Base-by-base conservation (phyloP, 352 stramenopile genomes). In the Globisporangium megalacanthum region DNA sequence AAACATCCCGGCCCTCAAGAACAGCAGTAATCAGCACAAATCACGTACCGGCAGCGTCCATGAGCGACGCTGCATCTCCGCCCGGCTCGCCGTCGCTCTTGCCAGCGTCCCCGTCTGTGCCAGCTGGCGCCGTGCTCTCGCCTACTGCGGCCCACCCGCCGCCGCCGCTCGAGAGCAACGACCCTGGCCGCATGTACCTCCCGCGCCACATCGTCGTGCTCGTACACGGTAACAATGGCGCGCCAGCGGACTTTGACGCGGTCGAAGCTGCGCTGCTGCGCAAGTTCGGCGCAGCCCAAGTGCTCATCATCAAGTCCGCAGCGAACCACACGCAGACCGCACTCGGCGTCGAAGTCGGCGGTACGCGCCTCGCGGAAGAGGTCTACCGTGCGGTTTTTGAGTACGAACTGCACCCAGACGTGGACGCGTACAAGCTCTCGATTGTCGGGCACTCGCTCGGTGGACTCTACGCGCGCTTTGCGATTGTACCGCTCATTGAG, bases 211-310 rank as follows among this genome's bases (percentile, higher is more conserved):
- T 93, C 33, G 68, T 91, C 41, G 81, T 93, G 50, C 76, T 93
- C 25, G 80, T 93, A 51, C 83, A 93, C 58, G 83, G 83, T 29
- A 91, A 93, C 70, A 93, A 93, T 44, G 80, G 83, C 69, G 69
- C 79, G 48, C 79, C 80, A 7, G 66, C 64, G 14, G 83, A 93
- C 62, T 90, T 93, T 62, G 77, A 89, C 57, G 68, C 66, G 0
- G 50, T 93, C 19, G 70, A 79, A 52, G n/a, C 45, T 8, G 68
- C 69, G 33, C 63, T 93, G 15, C 41, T 58, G 15, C 19, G 51
- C 25, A 85, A 82, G 51, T 90, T 76, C 60, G 69, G 60, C 3
- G 45, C 63, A 1, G 62, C 71, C 5, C 65, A 87, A 50, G 60
- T 89, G 60, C 69, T 90, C 11, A 57, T 89, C n/a, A 74, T 93